Base-by-base conservation (phyloP, 2,329 filamentous ascomycete genomes). In the Cladorrhinum sp. region DNA sequence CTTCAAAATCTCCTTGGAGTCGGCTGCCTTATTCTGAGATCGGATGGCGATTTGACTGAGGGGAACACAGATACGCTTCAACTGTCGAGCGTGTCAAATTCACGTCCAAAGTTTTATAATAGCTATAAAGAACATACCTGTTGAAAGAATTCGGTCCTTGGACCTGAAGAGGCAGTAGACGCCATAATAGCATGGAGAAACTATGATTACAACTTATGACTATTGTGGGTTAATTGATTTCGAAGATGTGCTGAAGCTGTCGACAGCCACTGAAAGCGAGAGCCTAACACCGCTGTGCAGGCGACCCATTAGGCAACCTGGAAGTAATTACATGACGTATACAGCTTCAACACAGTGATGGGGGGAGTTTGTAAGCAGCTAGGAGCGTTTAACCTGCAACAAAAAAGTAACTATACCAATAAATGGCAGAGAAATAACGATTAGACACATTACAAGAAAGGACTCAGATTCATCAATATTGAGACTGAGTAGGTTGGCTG, bases 141-240 rank as follows among this genome's bases (percentile, higher is more conserved):
- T 53, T 75, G 70, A 58, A 77, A 77, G 63, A 77, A 71, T 24
- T 71, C 70, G 59, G 74, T 74, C 50, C 75, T 70, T 32, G 60
- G 62, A 7, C 53, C 25, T 45, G 61, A 63, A 24, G 59, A 57
- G 29, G 51, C 38, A 36, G 25, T 38, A 18, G 67, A 50, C 25
- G 67, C 58, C 67, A 69, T 69, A 41, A 16, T 67, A 58, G n/a
- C 7, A n/a, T 41, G 3, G 12, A 13, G 5, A 13, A 3, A 3
- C 16, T 13, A 16, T 41, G 36, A 41, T n/a, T n/a, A n/a, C n/a
- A n/a, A n/a, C n/a, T n/a, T n/a, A n/a, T n/a, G n/a, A n/a, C n/a
- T n/a, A n/a, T n/a, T n/a, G n/a, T n/a, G n/a, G n/a, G n/a, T n/a
- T n/a, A n/a, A n/a, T n/a, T n/a, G n/a, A n/a, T n/a, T n/a, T n/a